Evolutionary conservation across 192 early-diverging fungal species (phyloP).

Genomic region (Backusella macrospora): DNA sequence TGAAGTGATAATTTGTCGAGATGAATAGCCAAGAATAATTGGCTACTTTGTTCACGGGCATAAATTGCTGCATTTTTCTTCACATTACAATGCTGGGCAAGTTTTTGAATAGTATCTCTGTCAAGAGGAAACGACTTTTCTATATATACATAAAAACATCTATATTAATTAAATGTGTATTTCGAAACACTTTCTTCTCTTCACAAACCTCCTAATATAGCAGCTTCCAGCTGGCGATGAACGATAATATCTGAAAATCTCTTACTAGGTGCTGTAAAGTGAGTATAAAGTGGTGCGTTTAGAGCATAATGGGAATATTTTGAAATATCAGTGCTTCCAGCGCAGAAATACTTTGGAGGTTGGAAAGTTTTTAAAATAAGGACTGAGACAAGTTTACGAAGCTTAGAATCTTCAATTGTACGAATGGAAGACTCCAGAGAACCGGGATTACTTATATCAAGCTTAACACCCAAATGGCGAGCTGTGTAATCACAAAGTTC

Average conservation of each 20-base stretch:
- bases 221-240: constrained; percentile 82
- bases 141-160: background rate
- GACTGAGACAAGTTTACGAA: constrained; percentile 82
- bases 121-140: constrained; percentile 54
- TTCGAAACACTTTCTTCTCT: background rate
- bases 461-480: constrained; percentile 66
- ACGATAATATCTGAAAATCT: constrained; percentile 97
- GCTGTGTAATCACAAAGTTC: constrained; percentile 61
- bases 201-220: constrained; percentile 30
- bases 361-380: constrained; percentile 88
- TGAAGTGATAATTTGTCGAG: constrained; percentile 61
- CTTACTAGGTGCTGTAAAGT: constrained; percentile 97
- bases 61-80: constrained; percentile 73
- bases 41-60: constrained; percentile 69
- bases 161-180: background rate
- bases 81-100: constrained; percentile 75
- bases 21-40: constrained; percentile 68
- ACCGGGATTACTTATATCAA: constrained; percentile 66
- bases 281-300: constrained; percentile 89
- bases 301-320: constrained; percentile 92
- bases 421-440: constrained; percentile 58
- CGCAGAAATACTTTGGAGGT: constrained; percentile 96
- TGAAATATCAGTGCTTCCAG: constrained; percentile 73
- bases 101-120: constrained; percentile 57
- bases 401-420: constrained; percentile 60